Percentiles rank a stretch among this genome's conserved stretches.
These are phyloP conservation scores for Lentinula lateritia DNA, from an alignment of 768 basidiomycete species.

Conservation along the genomic window DNA sequence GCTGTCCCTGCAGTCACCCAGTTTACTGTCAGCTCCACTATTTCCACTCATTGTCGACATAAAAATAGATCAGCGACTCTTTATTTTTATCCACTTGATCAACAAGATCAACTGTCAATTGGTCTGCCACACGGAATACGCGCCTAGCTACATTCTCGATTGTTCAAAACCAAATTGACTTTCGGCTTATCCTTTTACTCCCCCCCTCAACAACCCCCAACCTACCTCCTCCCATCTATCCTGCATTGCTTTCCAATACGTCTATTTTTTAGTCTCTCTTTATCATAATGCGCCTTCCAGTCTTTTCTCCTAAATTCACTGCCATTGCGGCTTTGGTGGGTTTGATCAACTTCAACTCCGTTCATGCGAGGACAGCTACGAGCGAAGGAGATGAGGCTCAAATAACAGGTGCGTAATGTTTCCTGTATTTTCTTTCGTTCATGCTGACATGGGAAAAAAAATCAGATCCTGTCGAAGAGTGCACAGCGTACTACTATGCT, in stretches of 20 bases:
- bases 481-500: constrained; percentile 36
- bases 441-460: background rate
- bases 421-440: background rate
- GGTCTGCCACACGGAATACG: background rate
- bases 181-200: background rate
- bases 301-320: background rate
- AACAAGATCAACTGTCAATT: background rate
- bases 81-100: background rate
- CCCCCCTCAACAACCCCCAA: no score
- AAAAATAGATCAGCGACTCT: background rate
- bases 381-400: constrained; percentile 4
- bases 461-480: constrained; percentile 34
- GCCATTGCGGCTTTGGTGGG: background rate
- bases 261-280: background rate
- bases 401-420: background rate
- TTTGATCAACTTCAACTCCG: background rate
- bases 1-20: no score
- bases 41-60: background rate
- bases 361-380: background rate
- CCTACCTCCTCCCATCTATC: background rate
- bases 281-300: background rate
- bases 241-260: background rate
- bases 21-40: no score
- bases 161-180: background rate
- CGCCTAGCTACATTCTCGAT: background rate